These are phyloP conservation scores for Pseudonitzschia pungens DNA, from an alignment of 108 stramenopile species.

Conservation along the genomic window DNA sequence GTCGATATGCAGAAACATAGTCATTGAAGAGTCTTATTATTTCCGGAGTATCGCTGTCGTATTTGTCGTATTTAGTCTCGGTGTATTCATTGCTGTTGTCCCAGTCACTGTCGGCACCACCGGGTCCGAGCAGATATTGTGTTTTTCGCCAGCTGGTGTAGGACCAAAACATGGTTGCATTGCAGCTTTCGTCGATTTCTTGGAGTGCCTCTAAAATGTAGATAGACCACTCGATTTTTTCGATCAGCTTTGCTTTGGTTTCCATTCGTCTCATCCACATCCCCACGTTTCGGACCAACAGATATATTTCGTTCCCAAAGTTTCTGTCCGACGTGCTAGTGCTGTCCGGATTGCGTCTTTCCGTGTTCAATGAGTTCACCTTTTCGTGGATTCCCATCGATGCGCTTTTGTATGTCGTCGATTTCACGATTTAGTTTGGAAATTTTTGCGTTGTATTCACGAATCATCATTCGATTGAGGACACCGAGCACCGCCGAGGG, in stretches of 20 bases:
- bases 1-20: not conserved
- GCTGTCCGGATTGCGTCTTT: not conserved
- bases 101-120: not conserved
- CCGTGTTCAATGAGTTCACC: not conserved
- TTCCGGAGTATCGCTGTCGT: not conserved
- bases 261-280: constrained; percentile 20
- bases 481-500: not conserved
- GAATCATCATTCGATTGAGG: not conserved
- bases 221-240: not conserved
- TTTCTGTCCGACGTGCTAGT: not conserved
- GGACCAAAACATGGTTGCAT: constrained; percentile 3
- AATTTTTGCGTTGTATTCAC: constrained; percentile 3
- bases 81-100: not conserved
- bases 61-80: not conserved
- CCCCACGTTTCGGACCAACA: not conserved
- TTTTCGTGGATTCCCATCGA: constrained; percentile 3
- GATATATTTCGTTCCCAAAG: constrained; percentile 13
- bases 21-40: not conserved
- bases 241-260: constrained; percentile 7
- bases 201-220: constrained; percentile 2
- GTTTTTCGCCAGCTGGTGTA: constrained; percentile 2
- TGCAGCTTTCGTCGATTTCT: constrained; percentile 14
- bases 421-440: constrained; percentile 7
- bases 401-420: constrained; percentile 10
- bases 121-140: not conserved